A percentile compares a stretch with the other conserved stretches of the same genome.
Conservation (phyloP, 1,284 basidiomycete genomes). For the Leccinum pachyderme region DNA sequence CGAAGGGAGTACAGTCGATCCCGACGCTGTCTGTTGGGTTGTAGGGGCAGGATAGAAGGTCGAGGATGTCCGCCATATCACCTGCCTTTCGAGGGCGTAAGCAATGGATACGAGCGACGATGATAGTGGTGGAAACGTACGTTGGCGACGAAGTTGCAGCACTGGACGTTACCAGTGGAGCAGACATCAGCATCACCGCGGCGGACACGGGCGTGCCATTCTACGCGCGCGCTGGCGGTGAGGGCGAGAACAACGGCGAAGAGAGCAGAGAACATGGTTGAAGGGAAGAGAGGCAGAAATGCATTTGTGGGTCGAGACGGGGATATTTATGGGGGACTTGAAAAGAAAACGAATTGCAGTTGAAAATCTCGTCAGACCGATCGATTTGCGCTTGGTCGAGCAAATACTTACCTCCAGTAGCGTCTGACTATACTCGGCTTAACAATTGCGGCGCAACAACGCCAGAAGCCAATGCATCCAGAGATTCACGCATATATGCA, state of each 20-base stretch:
- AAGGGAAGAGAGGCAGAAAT: neutral
- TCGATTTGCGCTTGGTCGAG: neutral
- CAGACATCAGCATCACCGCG: slow-evolving; percentile 7
- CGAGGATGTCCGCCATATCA: slow-evolving; percentile 11
- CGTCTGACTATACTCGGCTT: no score
- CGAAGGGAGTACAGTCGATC: slow-evolving; percentile 26
- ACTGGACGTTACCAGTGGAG: slow-evolving; percentile 16
- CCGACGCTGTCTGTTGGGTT: slow-evolving; percentile 21
- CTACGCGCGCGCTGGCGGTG: slow-evolving; percentile 23
- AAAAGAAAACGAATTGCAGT: slow-evolving; percentile 14
- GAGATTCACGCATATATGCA: slow-evolving; percentile 9
- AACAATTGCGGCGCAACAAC: no score
- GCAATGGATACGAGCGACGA: neutral
- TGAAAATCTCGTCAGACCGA: neutral
- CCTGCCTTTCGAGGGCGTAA: slow-evolving; percentile 7
- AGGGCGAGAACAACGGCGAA: slow-evolving; percentile 16
- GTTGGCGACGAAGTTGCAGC: slow-evolving; percentile 19
- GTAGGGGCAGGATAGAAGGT: slow-evolving; percentile 15
- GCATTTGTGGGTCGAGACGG: neutral
- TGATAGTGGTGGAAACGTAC: slow-evolving; percentile 13
- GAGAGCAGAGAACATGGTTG: slow-evolving; percentile 24
- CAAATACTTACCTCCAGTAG: neutral
- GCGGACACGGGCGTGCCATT: slow-evolving; percentile 15
- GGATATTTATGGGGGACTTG: slow-evolving; percentile 26
- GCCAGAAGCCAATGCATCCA: neutral